Conservation (phyloP, 1,284 basidiomycete genomes). For the Farysia itapuensis region DNA sequence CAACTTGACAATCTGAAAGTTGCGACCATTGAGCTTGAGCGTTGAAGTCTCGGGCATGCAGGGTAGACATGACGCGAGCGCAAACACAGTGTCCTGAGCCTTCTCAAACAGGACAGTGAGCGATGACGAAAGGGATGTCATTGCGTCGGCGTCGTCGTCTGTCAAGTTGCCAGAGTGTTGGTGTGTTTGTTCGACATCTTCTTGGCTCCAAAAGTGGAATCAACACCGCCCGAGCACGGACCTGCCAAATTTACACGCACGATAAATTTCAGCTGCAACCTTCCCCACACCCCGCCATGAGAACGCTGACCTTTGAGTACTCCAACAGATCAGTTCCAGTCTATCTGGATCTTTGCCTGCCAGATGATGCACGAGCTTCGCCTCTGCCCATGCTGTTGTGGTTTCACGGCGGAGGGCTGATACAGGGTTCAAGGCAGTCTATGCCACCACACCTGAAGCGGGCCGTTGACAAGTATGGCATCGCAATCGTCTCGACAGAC, state of each 20-base stretch:
- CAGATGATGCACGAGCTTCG: conserved; percentile 7
- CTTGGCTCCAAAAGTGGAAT: too few species aligned
- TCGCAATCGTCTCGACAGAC: conserved; percentile 37
- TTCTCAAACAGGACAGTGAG: conserved; percentile 28
- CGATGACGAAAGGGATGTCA: too few species aligned
- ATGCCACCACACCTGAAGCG: conserved; percentile 34
- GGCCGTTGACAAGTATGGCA: conserved; percentile 30
- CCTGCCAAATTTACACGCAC: too few species aligned
- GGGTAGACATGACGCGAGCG: conserved; percentile 42
- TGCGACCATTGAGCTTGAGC: conserved; percentile 52
- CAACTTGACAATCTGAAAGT: conserved; percentile 50
- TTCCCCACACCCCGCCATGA: conserved; percentile 6
- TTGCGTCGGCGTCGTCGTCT: too few species aligned
- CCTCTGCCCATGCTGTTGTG: conserved; percentile 35
- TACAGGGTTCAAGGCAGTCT: conserved; percentile 30
- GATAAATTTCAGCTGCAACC: too few species aligned
- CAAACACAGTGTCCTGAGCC: conserved; percentile 44
- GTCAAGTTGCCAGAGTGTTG: too few species aligned
- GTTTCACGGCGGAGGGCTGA: conserved; percentile 40
- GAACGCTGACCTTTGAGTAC: conserved; percentile 25
- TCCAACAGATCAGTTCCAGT: conserved; percentile 25
- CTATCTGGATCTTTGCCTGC: conserved; percentile 30
- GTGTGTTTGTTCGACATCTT: too few species aligned
- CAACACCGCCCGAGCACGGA: too few species aligned
- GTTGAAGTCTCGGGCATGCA: conserved; percentile 35